phyloP scores from a whole-genome alignment of 441 rosid species.

The Mallotus japonicus region DNA sequence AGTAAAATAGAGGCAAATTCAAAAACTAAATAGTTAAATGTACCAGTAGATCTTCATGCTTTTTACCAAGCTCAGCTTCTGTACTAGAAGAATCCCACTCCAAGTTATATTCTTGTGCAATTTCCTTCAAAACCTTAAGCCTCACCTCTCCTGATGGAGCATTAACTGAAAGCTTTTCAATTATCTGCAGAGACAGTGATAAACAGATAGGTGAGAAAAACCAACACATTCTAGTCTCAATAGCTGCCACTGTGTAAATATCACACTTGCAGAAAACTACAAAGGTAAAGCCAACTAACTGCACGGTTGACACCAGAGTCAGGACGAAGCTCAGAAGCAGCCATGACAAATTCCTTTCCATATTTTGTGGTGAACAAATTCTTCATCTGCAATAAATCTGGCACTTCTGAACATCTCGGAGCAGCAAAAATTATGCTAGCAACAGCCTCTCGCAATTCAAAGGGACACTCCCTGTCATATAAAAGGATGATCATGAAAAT shows the following conservation, averaged over 20 bases:
- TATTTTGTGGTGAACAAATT: slow-evolving; percentile 42
- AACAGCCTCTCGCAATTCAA: slow-evolving; percentile 84
- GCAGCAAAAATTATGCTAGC: slow-evolving; percentile 91
- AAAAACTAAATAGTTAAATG: slow-evolving; percentile 11
- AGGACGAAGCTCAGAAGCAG: slow-evolving; percentile 83
- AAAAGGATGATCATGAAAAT: slow-evolving; percentile 6
- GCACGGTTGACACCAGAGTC: slow-evolving; percentile 91
- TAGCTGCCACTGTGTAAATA: slow-evolving; percentile 5
- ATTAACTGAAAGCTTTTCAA: slow-evolving; percentile 66
- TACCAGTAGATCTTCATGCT: slow-evolving; percentile 91
- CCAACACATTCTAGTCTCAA: slow-evolving; percentile 9
- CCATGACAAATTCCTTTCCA: slow-evolving; percentile 43
- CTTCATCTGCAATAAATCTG: slow-evolving; percentile 79
- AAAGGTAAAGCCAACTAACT: slow-evolving; percentile 46
- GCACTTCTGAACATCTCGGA: slow-evolving; percentile 90
- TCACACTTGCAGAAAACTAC: slow-evolving; percentile 13
- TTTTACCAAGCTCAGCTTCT: slow-evolving; percentile 80
- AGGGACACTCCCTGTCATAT: slow-evolving; percentile 73
- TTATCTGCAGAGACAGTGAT: slow-evolving; percentile 65
- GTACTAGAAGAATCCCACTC: slow-evolving; percentile 81
- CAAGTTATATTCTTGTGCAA: slow-evolving; percentile 62
- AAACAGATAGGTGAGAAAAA: too few relatives aligned
- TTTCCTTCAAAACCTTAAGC: slow-evolving; percentile 78
- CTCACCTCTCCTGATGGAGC: slow-evolving; percentile 74
- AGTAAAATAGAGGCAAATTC: neutral